These are phyloP conservation scores for Vaccinium macrocarpon DNA, from an alignment of 148 eudicot species.

Conservation along the genomic window DNA sequence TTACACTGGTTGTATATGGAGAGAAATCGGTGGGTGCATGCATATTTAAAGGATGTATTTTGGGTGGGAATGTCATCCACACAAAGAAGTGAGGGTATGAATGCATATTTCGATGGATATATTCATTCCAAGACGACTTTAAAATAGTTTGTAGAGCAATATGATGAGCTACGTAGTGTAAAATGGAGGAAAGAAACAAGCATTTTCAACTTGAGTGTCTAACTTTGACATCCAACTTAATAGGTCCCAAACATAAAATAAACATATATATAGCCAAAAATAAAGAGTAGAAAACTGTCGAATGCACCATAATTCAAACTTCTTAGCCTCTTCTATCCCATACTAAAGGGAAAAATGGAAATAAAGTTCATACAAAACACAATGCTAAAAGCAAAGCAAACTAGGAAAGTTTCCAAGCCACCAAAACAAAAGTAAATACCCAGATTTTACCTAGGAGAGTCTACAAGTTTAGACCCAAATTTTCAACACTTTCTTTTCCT, in stretches of 20 bases:
- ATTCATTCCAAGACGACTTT: no score
- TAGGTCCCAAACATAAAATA: constrained; percentile 52
- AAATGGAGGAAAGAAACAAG: background rate
- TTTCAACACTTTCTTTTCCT: no score
- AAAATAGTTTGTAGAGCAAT: no score
- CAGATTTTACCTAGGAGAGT: background rate
- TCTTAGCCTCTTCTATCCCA: no score
- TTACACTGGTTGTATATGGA: no score
- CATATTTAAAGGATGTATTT: no score
- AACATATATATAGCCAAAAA: background rate
- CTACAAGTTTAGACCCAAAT: no score
- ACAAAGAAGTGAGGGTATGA: no score
- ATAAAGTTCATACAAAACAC: background rate
- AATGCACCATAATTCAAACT: background rate
- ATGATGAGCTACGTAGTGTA: background rate
- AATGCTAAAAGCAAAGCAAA: background rate
- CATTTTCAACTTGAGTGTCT: constrained; percentile 61
- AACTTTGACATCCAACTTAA: constrained; percentile 82
- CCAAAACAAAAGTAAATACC: background rate
- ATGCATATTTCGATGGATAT: no score
- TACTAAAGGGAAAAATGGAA: background rate
- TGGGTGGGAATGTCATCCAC: no score
- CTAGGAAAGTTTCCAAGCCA: constrained; percentile 6
- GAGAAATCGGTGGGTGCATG: no score
- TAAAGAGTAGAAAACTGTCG: background rate